A percentile compares a stretch with the other conserved stretches of the same genome.
phyloP scores from a whole-genome alignment of 345 rosid genomes.

The Salix udensis region DNA sequence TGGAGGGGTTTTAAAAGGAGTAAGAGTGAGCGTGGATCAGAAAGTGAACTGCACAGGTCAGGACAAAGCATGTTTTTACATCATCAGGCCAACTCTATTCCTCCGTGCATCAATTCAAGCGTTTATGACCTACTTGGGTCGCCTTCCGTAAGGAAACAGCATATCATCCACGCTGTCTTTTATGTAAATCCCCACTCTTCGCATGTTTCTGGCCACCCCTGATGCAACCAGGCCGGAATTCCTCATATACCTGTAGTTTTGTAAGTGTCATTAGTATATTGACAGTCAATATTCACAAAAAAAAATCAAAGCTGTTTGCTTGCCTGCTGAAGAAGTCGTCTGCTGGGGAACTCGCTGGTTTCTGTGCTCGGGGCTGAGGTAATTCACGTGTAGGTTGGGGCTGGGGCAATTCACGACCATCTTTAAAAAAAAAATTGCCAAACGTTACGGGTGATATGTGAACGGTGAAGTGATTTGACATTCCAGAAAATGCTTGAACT shows the following conservation, averaged over 20 bases:
- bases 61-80: neutral
- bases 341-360: conserved; percentile 36
- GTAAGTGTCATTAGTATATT: neutral
- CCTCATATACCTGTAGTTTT: conserved; percentile 50
- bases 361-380: conserved; percentile 37
- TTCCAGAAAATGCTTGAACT: neutral
- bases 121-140: conserved; percentile 44
- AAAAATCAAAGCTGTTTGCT: conserved; percentile 1
- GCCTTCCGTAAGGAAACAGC: conserved; percentile 45
- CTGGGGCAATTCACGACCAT: conserved; percentile 37
- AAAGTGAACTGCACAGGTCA: neutral
- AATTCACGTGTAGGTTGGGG: conserved; percentile 13
- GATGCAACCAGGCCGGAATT: conserved; percentile 60
- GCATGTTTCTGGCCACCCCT: conserved; percentile 52
- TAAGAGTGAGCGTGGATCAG: neutral
- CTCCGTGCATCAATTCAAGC: neutral
- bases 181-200: conserved; percentile 46
- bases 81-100: neutral
- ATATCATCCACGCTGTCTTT: conserved; percentile 56
- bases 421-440: conserved; percentile 23
- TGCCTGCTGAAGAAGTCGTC: conserved; percentile 57
- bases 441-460: neutral
- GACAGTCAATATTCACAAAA: too few relatives aligned
- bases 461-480: neutral
- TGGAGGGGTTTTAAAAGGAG: neutral